Conservation (phyloP, 1,284 basidiomycete species). For the Taiwanofungus camphoratus region DNA sequence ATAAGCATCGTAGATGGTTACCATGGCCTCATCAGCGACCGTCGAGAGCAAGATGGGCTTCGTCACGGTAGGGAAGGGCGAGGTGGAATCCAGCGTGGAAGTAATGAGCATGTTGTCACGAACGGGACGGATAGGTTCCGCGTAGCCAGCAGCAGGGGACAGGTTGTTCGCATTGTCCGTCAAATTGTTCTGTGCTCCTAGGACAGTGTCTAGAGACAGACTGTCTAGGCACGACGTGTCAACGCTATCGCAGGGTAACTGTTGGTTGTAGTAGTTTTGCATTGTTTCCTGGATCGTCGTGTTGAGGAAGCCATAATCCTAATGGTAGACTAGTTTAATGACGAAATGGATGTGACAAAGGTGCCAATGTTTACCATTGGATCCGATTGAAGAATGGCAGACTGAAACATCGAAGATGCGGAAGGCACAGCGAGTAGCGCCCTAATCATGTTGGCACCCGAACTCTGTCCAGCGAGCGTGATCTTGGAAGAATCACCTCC, state of each 20-base stretch:
- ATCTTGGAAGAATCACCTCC: conserved; percentile 64
- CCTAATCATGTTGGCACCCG: conserved; percentile 78
- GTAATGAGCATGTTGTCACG: conserved; percentile 55
- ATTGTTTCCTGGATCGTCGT: conserved; percentile 48
- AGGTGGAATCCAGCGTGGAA: conserved; percentile 50
- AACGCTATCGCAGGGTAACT: conserved; percentile 41
- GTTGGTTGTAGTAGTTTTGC: conserved; percentile 46
- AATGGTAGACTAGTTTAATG: neutral
- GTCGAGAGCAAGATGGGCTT: conserved; percentile 69
- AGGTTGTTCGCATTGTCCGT: conserved; percentile 34
- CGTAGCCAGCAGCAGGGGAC: conserved; percentile 46
- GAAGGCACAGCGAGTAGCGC: conserved; percentile 65
- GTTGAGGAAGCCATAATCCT: conserved; percentile 73
- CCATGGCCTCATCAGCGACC: conserved; percentile 64
- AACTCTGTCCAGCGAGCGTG: conserved; percentile 85
- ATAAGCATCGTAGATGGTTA: conserved; percentile 47
- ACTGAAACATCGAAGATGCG: conserved; percentile 61
- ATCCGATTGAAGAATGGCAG: conserved; percentile 79
- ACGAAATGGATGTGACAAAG: neutral
- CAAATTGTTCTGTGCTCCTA: conserved; percentile 44
- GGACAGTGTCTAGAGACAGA: conserved; percentile 45
- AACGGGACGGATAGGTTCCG: conserved; percentile 58
- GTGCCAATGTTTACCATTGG: conserved; percentile 74
- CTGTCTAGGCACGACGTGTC: conserved; percentile 47
- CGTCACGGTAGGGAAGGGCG: conserved; percentile 45